Conservation (phyloP, 2,329 filamentous ascomycete species). For the Piedraia hortae region DNA sequence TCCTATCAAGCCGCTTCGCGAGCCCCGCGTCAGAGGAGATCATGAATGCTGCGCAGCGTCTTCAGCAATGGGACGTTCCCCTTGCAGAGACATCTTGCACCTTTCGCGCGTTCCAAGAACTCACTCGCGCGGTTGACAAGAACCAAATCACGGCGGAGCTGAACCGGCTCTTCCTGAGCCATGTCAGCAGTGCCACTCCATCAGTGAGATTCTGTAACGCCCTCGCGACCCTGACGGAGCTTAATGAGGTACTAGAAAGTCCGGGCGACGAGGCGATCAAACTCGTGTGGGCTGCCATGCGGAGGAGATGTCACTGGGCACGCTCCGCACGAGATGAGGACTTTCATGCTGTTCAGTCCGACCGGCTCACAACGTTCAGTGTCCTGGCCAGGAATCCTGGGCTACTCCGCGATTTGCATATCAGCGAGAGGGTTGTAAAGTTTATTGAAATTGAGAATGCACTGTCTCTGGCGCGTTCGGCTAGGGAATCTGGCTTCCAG, state of each 20-base stretch:
- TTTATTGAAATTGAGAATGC: constrained; percentile 52
- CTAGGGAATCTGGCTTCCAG: constrained; percentile 50
- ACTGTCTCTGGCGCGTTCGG: constrained; percentile 45
- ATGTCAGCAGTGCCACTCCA: constrained; percentile 1
- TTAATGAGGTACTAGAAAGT: constrained; percentile 47
- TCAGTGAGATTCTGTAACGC: constrained; percentile 16
- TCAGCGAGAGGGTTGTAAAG: constrained; percentile 36
- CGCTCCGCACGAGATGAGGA: constrained; percentile 35
- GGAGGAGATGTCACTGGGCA: constrained; percentile 48
- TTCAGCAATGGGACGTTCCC: constrained; percentile 81
- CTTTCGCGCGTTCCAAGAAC: constrained; percentile 56
- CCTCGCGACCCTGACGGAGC: constrained; percentile 49
- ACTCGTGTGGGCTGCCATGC: constrained; percentile 20
- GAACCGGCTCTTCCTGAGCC: constrained; percentile 1
- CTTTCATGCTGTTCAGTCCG: constrained; percentile 54
- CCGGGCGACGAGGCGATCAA: constrained; percentile 16
- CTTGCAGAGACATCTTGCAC: constrained; percentile 30
- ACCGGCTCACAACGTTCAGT: constrained; percentile 57
- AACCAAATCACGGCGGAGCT: constrained; percentile 2
- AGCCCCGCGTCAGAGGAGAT: constrained; percentile 39
- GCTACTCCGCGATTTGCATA: constrained; percentile 31
- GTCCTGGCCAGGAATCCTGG: constrained; percentile 43
- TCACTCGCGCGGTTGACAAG: constrained; percentile 15
- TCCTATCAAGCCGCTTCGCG: constrained; percentile 21
- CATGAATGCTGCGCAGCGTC: constrained; percentile 49